Conservation (phyloP, 106 monocot species). For the Dioscorea dumetorum region DNA sequence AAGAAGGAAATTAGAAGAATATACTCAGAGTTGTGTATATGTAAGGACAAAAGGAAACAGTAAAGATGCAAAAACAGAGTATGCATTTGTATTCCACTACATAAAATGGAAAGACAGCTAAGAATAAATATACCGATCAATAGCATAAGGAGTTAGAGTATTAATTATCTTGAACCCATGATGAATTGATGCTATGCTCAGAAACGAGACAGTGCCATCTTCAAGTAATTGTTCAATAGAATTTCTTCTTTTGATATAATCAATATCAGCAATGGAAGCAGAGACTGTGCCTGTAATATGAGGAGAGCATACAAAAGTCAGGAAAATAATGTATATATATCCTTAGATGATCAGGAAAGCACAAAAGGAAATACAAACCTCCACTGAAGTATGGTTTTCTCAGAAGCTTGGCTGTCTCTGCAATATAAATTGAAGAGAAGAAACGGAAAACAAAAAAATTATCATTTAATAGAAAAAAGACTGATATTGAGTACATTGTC, state of each 20-base stretch:
- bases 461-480: no score
- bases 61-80: no score
- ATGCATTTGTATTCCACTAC: no score
- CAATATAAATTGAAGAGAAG: neutral
- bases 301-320: neutral
- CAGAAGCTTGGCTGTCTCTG: conserved; percentile 74
- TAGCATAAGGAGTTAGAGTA: conserved; percentile 49
- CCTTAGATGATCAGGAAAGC: neutral
- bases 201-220: conserved; percentile 84
- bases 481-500: no score
- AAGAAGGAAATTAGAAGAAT: no score
- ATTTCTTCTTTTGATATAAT: conserved; percentile 74
- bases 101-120: no score
- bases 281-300: conserved; percentile 65
- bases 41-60: no score
- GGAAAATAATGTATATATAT: neutral
- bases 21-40: no score
- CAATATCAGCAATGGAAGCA: conserved; percentile 78
- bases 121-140: conserved; percentile 43
- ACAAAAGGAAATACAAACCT: conserved; percentile 33
- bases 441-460: neutral
- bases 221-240: conserved; percentile 72
- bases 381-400: conserved; percentile 88
- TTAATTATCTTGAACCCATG: conserved; percentile 90
- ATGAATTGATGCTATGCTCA: conserved; percentile 69